phyloP scores from a whole-genome alignment of 805 yeast genomes.

The Kodamaea leandrae region DNA sequence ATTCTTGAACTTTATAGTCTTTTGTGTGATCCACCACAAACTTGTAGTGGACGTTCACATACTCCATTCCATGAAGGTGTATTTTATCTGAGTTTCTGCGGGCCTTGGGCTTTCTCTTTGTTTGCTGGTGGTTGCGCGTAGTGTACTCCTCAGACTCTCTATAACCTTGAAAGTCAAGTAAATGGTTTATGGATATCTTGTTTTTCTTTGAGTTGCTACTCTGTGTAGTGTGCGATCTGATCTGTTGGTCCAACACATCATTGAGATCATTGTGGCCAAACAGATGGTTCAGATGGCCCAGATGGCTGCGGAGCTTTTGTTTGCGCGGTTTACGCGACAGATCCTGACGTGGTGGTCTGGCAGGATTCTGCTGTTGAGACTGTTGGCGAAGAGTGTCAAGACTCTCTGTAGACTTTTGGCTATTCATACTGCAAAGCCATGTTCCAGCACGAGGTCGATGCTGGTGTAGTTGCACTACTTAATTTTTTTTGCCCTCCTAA shows the following conservation, averaged over 20 bases:
- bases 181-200: constrained; percentile 58
- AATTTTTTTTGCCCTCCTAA: too few relatives aligned
- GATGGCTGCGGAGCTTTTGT: too few relatives aligned
- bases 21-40: constrained; percentile 71
- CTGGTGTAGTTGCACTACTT: neutral
- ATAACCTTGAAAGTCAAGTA: constrained; percentile 54
- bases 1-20: constrained; percentile 53
- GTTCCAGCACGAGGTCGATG: neutral
- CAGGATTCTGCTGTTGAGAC: constrained; percentile 1
- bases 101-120: neutral
- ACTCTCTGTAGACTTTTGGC: constrained; percentile 1
- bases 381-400: neutral
- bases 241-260: neutral
- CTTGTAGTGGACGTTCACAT: constrained; percentile 79
- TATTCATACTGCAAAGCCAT: neutral
- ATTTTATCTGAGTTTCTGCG: constrained; percentile 21
- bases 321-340: neutral
- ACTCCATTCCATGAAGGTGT: constrained; percentile 60
- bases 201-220: constrained; percentile 30
- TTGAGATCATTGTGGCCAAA: too few relatives aligned
- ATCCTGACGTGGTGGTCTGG: too few relatives aligned
- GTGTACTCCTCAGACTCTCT: constrained; percentile 37
- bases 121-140: neutral
- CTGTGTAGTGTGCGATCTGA: neutral
- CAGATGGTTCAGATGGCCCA: too few relatives aligned